Percentiles rank a stretch among this genome's conserved stretches.
phyloP scores from a whole-genome alignment of 371 early-diverging fungal genomes.

The Mortierella sp. region DNA sequence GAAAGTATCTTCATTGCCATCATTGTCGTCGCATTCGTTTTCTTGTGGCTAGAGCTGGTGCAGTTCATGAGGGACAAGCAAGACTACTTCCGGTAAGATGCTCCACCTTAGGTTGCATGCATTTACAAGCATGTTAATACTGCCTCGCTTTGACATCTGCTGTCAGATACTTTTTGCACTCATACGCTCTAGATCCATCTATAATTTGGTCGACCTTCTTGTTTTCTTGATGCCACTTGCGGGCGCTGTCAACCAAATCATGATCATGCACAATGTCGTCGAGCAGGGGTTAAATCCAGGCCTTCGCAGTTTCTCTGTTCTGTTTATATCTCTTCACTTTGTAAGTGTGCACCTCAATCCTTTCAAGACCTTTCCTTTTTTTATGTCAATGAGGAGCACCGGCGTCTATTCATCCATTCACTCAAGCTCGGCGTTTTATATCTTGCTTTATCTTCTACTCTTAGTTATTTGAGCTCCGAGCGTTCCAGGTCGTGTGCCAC shows the following conservation, averaged over 20 bases:
- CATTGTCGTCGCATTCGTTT: neutral
- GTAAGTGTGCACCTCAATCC: neutral
- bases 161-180: neutral
- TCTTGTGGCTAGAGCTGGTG: constrained; percentile 18
- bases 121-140: too few relatives aligned
- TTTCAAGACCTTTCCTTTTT: neutral
- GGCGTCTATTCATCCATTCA: too few relatives aligned
- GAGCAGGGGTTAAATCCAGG: neutral
- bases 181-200: neutral
- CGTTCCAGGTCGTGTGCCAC: neutral
- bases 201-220: constrained; percentile 8
- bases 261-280: neutral
- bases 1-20: constrained; percentile 6
- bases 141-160: too few relatives aligned
- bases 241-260: neutral
- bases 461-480: constrained; percentile 15
- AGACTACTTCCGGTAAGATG: neutral
- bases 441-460: neutral
- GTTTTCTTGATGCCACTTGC: constrained; percentile 9
- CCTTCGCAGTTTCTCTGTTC: neutral
- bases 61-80: neutral
- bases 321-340: neutral
- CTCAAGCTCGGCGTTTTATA: too few relatives aligned
- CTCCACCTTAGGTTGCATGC: too few relatives aligned
- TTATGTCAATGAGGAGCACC: neutral